Evolutionary conservation across 371 early-diverging fungal genomes (phyloP), one percentile per base, ranked within the genome.

Genomic region (Apophysomyces elegans): DNA sequence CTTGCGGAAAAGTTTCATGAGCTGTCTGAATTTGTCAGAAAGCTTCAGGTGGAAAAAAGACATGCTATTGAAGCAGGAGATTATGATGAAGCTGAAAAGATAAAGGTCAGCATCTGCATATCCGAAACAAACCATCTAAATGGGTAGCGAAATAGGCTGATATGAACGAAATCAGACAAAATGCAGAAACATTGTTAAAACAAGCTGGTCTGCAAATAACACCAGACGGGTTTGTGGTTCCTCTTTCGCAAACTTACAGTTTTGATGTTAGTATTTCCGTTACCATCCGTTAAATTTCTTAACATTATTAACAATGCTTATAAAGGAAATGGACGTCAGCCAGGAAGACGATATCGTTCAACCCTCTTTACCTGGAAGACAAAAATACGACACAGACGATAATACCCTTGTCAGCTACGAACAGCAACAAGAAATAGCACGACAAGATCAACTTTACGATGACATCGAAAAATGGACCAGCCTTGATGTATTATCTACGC

Each of bases 1-100:
- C 65, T 72, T 62, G 78, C 68, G 59, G 81, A 70, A 14, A 69
- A 71, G 45, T 44, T 81, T 21, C 57, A 65, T 26, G 50, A 58
- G 8, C 66, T 83, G 39, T 82, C 83, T 37, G 85, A 86, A 13
- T 86, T 90, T 56, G 72, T 92, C 37, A 71, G 84, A 9, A 77
- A 79, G 38, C 63, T 91, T 26, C 84, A 87, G 54, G 67, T 77
- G 56, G 72, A 79, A 37, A 92, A 92, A 63, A 76, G 79, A 21
- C 75, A 81, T 38, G 90, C 90, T 8, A 86, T 89, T 4, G 81
- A 86, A 39, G 73, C 72, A 32, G 91, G 91, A 65, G 91, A 93
- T 36, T 93, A 88, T 69, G 92, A 91, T 46, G 77, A 84, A 66
- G 93, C 93, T 1, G 90, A 89, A 57, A 85, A 86, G 46, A 74